Evolutionary conservation across 1,139 yeast genomes (phyloP).

Genomic region (Blastobotrys apis): DNA sequence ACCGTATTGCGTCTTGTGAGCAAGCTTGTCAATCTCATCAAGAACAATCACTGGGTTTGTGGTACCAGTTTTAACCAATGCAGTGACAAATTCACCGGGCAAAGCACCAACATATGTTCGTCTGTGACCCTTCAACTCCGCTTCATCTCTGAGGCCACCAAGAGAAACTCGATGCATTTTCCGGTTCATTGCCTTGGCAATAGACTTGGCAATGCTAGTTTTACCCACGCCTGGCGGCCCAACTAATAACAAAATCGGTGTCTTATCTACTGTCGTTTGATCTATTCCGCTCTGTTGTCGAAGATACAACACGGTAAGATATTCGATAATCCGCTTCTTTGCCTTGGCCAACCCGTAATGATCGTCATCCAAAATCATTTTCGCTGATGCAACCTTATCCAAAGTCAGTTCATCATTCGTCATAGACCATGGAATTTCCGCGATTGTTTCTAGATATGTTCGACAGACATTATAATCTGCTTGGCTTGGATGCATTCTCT

Average conservation of each 20-base stretch:
- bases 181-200: slow-evolving; percentile 76
- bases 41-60: slow-evolving; percentile 86
- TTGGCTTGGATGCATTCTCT: slow-evolving; percentile 59
- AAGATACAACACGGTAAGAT: slow-evolving; percentile 70
- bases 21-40: slow-evolving; percentile 87
- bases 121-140: slow-evolving; percentile 89
- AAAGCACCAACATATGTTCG: slow-evolving; percentile 91
- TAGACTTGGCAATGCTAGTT: slow-evolving; percentile 82
- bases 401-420: slow-evolving; percentile 29
- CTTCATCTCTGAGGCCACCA: slow-evolving; percentile 87
- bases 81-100: slow-evolving; percentile 83
- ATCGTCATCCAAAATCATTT: slow-evolving; percentile 62
- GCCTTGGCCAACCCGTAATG: slow-evolving; percentile 83
- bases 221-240: slow-evolving; percentile 98
- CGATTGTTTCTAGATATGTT: slow-evolving; percentile 64
- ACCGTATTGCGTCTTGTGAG: slow-evolving; percentile 57
- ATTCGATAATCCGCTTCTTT: slow-evolving; percentile 75
- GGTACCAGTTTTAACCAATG: slow-evolving; percentile 69
- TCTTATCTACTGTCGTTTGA: slow-evolving; percentile 33
- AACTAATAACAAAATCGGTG: slow-evolving; percentile 76
- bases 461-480: slow-evolving; percentile 73
- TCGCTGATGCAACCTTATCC: slow-evolving; percentile 53
- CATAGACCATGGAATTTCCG: slow-evolving; percentile 51
- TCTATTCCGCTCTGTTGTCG: slow-evolving; percentile 32
- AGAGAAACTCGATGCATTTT: slow-evolving; percentile 79